Percentiles rank a stretch among this genome's conserved stretches.
Conservation (phyloP, 2,329 filamentous ascomycete genomes). For the Teratosphaeria nubilosa region DNA sequence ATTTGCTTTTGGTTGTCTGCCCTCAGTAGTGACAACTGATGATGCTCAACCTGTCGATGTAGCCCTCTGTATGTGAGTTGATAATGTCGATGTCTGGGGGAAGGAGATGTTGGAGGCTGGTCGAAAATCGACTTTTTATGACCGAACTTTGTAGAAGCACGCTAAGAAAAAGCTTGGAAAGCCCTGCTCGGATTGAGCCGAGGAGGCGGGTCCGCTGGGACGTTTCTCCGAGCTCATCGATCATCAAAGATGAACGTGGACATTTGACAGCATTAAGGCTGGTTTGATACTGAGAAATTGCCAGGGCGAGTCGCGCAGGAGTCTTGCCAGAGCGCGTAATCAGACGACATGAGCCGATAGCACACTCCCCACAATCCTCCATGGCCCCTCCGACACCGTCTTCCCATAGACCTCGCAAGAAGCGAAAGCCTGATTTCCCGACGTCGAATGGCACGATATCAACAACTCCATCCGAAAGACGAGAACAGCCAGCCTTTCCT, state of each 20-base stretch:
- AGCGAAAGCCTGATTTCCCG: slow-evolving; percentile 33
- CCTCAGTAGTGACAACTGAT: neutral
- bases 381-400: slow-evolving; percentile 12
- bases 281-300: neutral
- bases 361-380: neutral
- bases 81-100: neutral
- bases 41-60: slow-evolving; percentile 1
- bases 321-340: neutral
- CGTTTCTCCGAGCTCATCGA: neutral
- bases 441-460: slow-evolving; percentile 34
- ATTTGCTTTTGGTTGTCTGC: neutral
- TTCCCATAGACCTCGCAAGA: slow-evolving; percentile 29
- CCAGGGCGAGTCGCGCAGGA: neutral
- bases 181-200: neutral
- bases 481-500: slow-evolving; percentile 64
- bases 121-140: neutral
- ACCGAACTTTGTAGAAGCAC: neutral
- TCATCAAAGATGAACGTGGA: neutral
- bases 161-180: neutral
- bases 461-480: slow-evolving; percentile 34
- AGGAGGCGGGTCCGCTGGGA: neutral
- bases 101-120: neutral
- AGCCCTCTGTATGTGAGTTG: neutral
- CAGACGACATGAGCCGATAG: neutral
- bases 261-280: neutral